A percentile compares a stretch with the other conserved stretches of the same genome.
Evolutionary conservation across 768 basidiomycete genomes (phyloP).

Genomic region (Russula sp.): DNA sequence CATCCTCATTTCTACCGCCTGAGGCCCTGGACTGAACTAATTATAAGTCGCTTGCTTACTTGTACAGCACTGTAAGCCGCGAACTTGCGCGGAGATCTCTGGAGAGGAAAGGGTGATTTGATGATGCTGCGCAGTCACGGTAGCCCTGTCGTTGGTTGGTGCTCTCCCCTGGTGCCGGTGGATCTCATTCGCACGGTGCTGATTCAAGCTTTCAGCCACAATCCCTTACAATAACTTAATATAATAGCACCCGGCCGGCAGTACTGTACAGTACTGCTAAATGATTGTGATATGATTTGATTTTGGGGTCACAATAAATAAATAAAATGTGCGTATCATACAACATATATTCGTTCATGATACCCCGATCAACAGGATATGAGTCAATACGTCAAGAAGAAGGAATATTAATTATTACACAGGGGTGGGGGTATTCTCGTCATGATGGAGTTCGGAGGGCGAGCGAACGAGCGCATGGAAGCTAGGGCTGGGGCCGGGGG

Average conservation of each 20-base stretch:
- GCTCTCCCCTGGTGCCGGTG: not conserved
- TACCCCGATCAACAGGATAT: not conserved
- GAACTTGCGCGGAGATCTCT: too few species aligned
- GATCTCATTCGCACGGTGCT: not conserved
- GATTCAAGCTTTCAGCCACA: too few species aligned
- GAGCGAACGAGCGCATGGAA: not conserved
- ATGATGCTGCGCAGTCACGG: too few species aligned
- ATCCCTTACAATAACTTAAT: too few species aligned
- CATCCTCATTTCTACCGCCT: not conserved
- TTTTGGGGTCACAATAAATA: too few species aligned
- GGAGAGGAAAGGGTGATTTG: too few species aligned
- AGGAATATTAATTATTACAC: not conserved
- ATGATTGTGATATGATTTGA: too few species aligned
- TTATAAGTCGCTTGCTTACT: not conserved
- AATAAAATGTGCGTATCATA: conserved; percentile 2
- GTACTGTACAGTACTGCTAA: too few species aligned
- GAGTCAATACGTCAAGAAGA: not conserved
- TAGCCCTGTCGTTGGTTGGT: too few species aligned
- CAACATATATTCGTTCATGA: not conserved
- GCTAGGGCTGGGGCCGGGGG: not conserved
- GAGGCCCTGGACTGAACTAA: not conserved
- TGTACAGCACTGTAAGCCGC: too few species aligned
- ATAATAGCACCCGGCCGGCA: too few species aligned
- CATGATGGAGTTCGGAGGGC: not conserved
- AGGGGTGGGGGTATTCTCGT: conserved; percentile 9